These are phyloP conservation scores for Syncephalis plumigaleata DNA, from an alignment of 371 early-diverging fungal genomes.

Conservation along the genomic window DNA sequence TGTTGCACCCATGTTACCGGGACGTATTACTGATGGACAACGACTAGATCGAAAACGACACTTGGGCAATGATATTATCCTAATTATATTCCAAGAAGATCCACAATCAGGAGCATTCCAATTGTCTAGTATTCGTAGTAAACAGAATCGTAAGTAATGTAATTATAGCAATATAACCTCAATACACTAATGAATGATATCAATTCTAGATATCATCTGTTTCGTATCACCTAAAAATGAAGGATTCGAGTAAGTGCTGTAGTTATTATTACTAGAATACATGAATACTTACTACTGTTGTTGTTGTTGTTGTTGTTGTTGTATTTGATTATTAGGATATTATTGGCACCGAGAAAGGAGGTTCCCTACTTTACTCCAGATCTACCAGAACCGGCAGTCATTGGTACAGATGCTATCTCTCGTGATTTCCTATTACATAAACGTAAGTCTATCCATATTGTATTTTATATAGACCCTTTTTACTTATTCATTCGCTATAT, in stretches of 20 bases:
- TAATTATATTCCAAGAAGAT: background rate
- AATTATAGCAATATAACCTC: no score
- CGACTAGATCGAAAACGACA: slow-evolving; percentile 1
- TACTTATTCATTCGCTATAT: no score
- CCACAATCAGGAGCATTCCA: background rate
- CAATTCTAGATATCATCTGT: no score
- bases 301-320: no score
- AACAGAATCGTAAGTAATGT: no score
- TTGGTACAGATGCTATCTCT: background rate
- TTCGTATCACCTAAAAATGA: no score
- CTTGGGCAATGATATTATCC: background rate
- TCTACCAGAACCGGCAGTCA: background rate
- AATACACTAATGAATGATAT: no score
- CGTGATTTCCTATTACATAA: background rate
- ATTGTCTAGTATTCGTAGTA: background rate
- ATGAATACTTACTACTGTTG: no score
- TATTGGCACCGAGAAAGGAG: background rate
- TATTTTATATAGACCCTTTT: no score
- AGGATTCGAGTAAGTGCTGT: no score
- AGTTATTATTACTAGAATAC: no score
- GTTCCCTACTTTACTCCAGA: background rate
- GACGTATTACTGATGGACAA: background rate
- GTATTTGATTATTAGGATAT: no score
- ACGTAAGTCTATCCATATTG: background rate
- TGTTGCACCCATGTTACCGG: background rate